Percentiles rank a stretch among this genome's conserved stretches.
Evolutionary conservation across 1,284 basidiomycete species (phyloP).

Genomic region (Mycena sp.): DNA sequence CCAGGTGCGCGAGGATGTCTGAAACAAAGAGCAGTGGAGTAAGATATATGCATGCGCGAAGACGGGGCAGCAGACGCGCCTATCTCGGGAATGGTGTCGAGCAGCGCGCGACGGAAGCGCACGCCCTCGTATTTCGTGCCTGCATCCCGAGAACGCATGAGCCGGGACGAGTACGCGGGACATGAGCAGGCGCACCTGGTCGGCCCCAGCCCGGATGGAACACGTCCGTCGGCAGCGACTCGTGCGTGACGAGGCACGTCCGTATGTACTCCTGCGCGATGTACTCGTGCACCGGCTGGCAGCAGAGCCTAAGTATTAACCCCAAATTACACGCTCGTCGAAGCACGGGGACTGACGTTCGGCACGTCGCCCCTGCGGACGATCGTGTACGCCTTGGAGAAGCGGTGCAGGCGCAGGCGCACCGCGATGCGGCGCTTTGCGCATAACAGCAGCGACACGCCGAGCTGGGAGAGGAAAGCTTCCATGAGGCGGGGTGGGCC

Average conservation of each 20-base stretch:
- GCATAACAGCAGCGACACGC: conserved; percentile 67
- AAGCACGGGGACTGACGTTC: conserved; percentile 63
- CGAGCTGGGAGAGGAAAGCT: conserved; percentile 52
- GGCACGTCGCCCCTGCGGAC: conserved; percentile 74
- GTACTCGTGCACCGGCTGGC: conserved; percentile 75
- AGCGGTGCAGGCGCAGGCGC: conserved; percentile 66
- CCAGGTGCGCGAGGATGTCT: conserved; percentile 72
- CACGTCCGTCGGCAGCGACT: conserved; percentile 77
- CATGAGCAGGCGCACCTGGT: conserved; percentile 68
- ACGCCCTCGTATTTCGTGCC: conserved; percentile 68
- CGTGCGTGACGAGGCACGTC: conserved; percentile 78
- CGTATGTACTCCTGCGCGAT: conserved; percentile 84
- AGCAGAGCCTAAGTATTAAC: background rate
- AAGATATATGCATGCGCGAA: too few species aligned
- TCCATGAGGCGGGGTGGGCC: background rate
- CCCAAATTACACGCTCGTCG: background rate
- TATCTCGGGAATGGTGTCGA: conserved; percentile 72
- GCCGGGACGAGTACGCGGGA: too few species aligned
- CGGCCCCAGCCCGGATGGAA: conserved; percentile 85
- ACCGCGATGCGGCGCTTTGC: conserved; percentile 74
- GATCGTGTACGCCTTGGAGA: conserved; percentile 76
- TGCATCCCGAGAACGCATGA: conserved; percentile 38
- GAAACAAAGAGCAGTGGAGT: conserved; percentile 2
- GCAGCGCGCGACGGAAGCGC: conserved; percentile 68
- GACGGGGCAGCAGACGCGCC: too few species aligned